phyloP scores from a whole-genome alignment of 805 yeast species.

The Saturnispora dispora region DNA sequence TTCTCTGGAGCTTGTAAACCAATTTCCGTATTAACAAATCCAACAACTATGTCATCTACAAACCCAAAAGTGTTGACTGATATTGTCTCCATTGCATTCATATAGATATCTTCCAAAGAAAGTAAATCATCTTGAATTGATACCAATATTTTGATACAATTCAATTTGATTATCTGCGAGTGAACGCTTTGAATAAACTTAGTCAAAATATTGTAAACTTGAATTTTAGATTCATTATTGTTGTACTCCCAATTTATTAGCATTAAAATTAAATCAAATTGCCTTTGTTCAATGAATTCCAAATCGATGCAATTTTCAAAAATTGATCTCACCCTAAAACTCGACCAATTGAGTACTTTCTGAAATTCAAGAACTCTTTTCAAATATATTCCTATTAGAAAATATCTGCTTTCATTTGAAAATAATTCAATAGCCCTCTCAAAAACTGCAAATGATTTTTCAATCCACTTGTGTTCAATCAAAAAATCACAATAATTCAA shows the following conservation, averaged over 20 bases:
- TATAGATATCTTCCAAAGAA: constrained; percentile 38
- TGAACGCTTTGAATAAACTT: constrained; percentile 30
- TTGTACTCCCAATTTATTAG: constrained; percentile 57
- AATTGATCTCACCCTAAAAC: constrained; percentile 57
- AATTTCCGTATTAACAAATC: constrained; percentile 53
- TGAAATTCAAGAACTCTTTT: constrained; percentile 34
- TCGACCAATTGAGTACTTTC: constrained; percentile 26
- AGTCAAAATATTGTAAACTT: constrained; percentile 40
- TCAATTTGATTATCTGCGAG: constrained; percentile 25
- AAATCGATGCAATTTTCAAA: constrained; percentile 58
- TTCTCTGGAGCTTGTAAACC: constrained; percentile 43
- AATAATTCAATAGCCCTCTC: constrained; percentile 63
- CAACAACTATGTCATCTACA: constrained; percentile 35
- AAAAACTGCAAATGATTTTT: constrained; percentile 48
- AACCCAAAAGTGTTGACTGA: constrained; percentile 23
- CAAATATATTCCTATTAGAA: constrained; percentile 66
- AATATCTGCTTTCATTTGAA: constrained; percentile 49
- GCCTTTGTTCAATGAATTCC: constrained; percentile 3
- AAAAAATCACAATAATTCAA: constrained; percentile 58
- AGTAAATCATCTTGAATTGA: constrained; percentile 31
- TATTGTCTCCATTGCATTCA: constrained; percentile 36
- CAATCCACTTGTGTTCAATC: constrained; percentile 37
- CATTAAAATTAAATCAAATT: constrained; percentile 33
- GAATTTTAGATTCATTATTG: constrained; percentile 38
- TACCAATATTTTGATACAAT: constrained; percentile 36